Percentiles rank a stretch among this genome's conserved stretches.
These are phyloP conservation scores for Mucor sp. DNA, from an alignment of 371 early-diverging fungal genomes.

Conservation along the genomic window DNA sequence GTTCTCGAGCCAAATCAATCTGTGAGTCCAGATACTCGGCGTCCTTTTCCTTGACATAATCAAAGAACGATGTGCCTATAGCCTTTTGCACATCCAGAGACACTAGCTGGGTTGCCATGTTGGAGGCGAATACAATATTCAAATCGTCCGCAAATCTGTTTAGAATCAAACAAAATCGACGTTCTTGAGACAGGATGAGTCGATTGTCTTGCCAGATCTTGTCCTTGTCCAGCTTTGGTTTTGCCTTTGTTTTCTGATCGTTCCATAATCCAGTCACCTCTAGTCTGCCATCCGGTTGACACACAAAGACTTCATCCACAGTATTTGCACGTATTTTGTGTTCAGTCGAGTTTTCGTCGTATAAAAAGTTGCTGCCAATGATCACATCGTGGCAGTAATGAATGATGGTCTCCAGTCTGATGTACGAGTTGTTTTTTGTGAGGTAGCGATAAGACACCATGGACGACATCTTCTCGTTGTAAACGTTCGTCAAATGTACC, in stretches of 20 bases:
- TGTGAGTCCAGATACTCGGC: slow-evolving; percentile 20
- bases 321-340: slow-evolving; percentile 40
- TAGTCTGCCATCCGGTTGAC: slow-evolving; percentile 27
- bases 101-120: slow-evolving; percentile 25
- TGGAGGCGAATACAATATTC: slow-evolving; percentile 33
- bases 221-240: slow-evolving; percentile 3
- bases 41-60: slow-evolving; percentile 33
- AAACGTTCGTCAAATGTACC: slow-evolving; percentile 46
- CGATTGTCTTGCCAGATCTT: slow-evolving; percentile 4
- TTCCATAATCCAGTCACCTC: slow-evolving; percentile 38
- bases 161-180: slow-evolving; percentile 39
- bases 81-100: slow-evolving; percentile 17
- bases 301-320: slow-evolving; percentile 34
- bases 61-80: slow-evolving; percentile 30
- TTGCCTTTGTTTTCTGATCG: slow-evolving; percentile 16
- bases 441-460: slow-evolving; percentile 38
- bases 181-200: slow-evolving; percentile 5
- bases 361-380: slow-evolving; percentile 28
- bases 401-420: slow-evolving; percentile 36
- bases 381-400: slow-evolving; percentile 47
- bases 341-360: slow-evolving; percentile 22
- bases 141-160: slow-evolving; percentile 38
- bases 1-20: slow-evolving; percentile 30
- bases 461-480: slow-evolving; percentile 52
- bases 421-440: slow-evolving; percentile 30